Conservation (phyloP, 2,329 filamentous ascomycete genomes). For the Aspergillus fijiensis region DNA sequence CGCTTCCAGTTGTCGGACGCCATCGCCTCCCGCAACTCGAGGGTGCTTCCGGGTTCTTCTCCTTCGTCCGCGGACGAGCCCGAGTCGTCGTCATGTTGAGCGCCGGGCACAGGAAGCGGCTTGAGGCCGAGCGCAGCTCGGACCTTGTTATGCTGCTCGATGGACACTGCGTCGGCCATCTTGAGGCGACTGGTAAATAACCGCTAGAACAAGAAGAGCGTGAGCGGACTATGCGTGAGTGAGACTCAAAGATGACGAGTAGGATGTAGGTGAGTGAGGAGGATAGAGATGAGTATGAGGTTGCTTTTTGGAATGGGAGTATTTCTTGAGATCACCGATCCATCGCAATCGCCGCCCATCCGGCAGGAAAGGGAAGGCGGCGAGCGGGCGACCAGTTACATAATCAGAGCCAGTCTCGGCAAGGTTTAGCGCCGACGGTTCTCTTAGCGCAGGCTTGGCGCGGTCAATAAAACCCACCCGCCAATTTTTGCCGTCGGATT, state of each 20-base stretch:
- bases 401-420: slow-evolving; percentile 18
- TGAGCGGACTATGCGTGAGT: slow-evolving; percentile 3
- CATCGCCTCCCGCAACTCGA: slow-evolving; percentile 63
- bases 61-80: slow-evolving; percentile 48
- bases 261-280: not conserved
- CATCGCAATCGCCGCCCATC: not conserved
- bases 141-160: slow-evolving; percentile 92
- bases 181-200: slow-evolving; percentile 14
- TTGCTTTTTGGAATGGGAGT: not conserved
- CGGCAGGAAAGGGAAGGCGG: not conserved
- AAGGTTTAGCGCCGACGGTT: slow-evolving; percentile 22
- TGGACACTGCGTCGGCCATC: slow-evolving; percentile 63
- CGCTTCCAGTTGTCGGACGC: slow-evolving; percentile 54
- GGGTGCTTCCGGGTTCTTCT: slow-evolving; percentile 74
- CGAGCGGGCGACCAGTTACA: slow-evolving; percentile 13
- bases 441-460: slow-evolving; percentile 30
- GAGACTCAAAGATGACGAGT: not conserved
- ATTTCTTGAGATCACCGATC: not conserved
- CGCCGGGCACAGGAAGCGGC: slow-evolving; percentile 78
- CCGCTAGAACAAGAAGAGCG: not conserved
- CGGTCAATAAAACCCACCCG: slow-evolving; percentile 29
- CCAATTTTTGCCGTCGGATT: slow-evolving; percentile 39
- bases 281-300: not conserved
- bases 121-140: slow-evolving; percentile 86
- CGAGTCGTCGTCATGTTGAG: slow-evolving; percentile 48